Evolutionary conservation across 1,284 basidiomycete species (phyloP).

Genomic region (Fomitopsis betulina): DNA sequence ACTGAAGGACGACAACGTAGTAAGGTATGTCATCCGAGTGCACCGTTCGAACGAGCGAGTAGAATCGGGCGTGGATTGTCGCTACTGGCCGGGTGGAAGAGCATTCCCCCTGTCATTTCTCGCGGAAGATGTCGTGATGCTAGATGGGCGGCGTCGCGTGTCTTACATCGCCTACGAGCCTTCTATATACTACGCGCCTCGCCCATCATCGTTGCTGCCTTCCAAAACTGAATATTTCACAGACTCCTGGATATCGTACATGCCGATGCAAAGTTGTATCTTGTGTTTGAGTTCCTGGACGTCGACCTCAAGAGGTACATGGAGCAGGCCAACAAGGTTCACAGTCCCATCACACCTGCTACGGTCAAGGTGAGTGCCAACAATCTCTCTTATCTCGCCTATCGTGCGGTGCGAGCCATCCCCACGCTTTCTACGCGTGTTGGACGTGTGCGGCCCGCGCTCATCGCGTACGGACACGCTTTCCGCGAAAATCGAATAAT

Average conservation of each 20-base stretch:
- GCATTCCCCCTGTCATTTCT: no score
- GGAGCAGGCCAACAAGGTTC: conserved; percentile 75
- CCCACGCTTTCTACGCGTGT: conserved; percentile 15
- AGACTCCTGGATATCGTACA: conserved; percentile 97
- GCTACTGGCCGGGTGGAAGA: no score
- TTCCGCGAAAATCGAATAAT: conserved; percentile 4
- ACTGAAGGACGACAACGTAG: conserved; percentile 93
- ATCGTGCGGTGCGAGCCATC: neutral
- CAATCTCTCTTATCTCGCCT: neutral
- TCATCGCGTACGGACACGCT: conserved; percentile 27
- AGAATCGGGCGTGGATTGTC: no score
- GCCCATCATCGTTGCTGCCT: conserved; percentile 2
- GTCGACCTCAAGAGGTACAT: conserved; percentile 96
- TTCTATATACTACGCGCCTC: neutral
- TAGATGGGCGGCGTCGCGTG: neutral
- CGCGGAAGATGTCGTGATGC: no score
- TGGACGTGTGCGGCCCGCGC: conserved; percentile 19
- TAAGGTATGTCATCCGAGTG: conserved; percentile 51
- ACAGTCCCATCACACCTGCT: conserved; percentile 69
- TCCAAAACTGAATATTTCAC: conserved; percentile 10
- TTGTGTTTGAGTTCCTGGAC: conserved; percentile 95
- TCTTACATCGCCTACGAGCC: neutral
- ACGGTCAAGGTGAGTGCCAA: conserved; percentile 74
- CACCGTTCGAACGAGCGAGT: no score
- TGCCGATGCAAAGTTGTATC: conserved; percentile 93